phyloP scores from a whole-genome alignment of 345 rosid species.

The Camelina sativa region DNA sequence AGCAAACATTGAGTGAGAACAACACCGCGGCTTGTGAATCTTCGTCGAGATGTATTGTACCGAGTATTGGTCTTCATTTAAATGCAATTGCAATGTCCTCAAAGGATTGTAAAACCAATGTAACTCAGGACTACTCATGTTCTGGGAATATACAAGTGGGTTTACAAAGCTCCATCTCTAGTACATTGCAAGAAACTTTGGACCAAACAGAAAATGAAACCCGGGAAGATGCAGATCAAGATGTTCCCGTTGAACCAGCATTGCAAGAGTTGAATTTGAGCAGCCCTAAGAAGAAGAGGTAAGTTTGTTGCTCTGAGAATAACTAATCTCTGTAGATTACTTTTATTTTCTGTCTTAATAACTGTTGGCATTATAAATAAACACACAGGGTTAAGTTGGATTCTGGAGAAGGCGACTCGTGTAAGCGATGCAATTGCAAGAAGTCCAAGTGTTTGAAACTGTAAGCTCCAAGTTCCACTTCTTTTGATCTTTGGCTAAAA shows the following conservation, averaged over 20 bases:
- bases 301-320: slow-evolving; percentile 34
- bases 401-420: slow-evolving; percentile 66
- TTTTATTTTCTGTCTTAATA: neutral
- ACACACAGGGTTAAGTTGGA: slow-evolving; percentile 68
- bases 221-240: slow-evolving; percentile 40
- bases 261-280: slow-evolving; percentile 63
- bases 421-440: slow-evolving; percentile 97
- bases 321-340: neutral
- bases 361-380: slow-evolving; percentile 17
- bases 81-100: slow-evolving; percentile 71
- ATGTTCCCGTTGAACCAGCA: slow-evolving; percentile 35
- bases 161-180: slow-evolving; percentile 47
- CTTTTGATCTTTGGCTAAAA: neutral
- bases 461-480: slow-evolving; percentile 56
- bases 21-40: slow-evolving; percentile 34
- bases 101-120: slow-evolving; percentile 48
- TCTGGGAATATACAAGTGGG: slow-evolving; percentile 52
- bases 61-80: slow-evolving; percentile 95
- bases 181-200: slow-evolving; percentile 57
- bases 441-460: slow-evolving; percentile 97
- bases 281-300: slow-evolving; percentile 91
- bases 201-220: slow-evolving; percentile 49
- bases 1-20: slow-evolving; percentile 43
- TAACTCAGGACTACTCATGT: slow-evolving; percentile 50
- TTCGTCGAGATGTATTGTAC: slow-evolving; percentile 55